phyloP scores from a whole-genome alignment of 371 early-diverging fungal genomes.

The Sporodiniella umbellata region DNA sequence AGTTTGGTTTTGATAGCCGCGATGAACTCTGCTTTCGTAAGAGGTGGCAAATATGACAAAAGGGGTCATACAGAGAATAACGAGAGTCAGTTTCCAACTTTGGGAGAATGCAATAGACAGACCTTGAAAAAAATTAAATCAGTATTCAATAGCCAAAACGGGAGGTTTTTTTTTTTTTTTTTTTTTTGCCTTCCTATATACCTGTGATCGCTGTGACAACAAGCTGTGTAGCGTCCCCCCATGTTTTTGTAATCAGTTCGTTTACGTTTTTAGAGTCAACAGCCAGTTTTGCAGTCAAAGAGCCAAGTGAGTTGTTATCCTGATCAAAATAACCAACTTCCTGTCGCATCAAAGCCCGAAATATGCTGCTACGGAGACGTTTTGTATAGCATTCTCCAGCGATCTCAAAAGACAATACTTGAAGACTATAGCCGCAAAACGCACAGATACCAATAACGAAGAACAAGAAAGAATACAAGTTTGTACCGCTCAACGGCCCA shows the following conservation, averaged over 20 bases:
- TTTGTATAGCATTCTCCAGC: constrained; percentile 59
- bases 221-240: constrained; percentile 58
- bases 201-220: constrained; percentile 42
- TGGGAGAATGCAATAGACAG: constrained; percentile 44
- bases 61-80: constrained; percentile 52
- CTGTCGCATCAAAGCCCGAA: constrained; percentile 65
- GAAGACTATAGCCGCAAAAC: constrained; percentile 38
- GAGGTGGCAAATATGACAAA: constrained; percentile 40
- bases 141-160: background rate
- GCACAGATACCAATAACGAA: constrained; percentile 56
- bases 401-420: constrained; percentile 36
- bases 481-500: constrained; percentile 46
- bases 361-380: constrained; percentile 52
- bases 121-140: constrained; percentile 13
- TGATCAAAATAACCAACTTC: constrained; percentile 88
- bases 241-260: constrained; percentile 63
- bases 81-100: constrained; percentile 58
- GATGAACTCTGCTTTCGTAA: constrained; percentile 36
- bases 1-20: constrained; percentile 56
- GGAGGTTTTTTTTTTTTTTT: too few species aligned
- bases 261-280: constrained; percentile 72
- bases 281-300: constrained; percentile 76
- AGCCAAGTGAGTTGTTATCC: constrained; percentile 79
- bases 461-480: constrained; percentile 76
- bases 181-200: too few species aligned